Conservation (phyloP, 352 stramenopile genomes). For the Pythium biforme region DNA sequence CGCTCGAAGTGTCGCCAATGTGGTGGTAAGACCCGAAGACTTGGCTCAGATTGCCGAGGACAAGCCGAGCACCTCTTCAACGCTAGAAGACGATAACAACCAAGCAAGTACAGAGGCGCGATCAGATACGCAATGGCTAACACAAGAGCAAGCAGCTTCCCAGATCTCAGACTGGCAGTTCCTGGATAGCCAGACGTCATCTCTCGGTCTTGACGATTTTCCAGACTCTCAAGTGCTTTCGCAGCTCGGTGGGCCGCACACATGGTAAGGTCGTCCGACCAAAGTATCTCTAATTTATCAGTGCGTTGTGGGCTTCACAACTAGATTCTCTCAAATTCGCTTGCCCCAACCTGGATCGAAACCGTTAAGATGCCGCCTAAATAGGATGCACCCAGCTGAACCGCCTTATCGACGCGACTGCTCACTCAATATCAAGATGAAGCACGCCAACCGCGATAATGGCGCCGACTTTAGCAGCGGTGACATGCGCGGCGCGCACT, state of each 20-base stretch:
- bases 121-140: background rate
- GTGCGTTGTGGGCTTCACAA: background rate
- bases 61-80: too few species aligned
- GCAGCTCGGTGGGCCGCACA: conserved; percentile 40
- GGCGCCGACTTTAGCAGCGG: conserved; percentile 26
- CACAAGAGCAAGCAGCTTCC: conserved; percentile 9
- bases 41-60: background rate
- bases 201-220: conserved; percentile 41
- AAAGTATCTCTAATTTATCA: background rate
- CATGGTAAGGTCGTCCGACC: conserved; percentile 1
- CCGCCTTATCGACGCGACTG: background rate
- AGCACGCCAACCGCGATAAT: background rate
- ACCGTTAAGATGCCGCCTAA: background rate
- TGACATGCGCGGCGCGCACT: conserved; percentile 48
- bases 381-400: background rate
- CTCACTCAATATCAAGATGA: conserved; percentile 1
- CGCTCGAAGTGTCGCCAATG: conserved; percentile 39
- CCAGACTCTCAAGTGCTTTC: conserved; percentile 52
- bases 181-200: conserved; percentile 39
- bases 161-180: conserved; percentile 30
- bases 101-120: background rate
- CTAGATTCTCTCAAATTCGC: too few species aligned
- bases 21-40: conserved; percentile 6
- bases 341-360: background rate
- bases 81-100: background rate